A percentile compares a stretch with the other conserved stretches of the same genome.
Evolutionary conservation across 2,329 filamentous ascomycete genomes (phyloP).

Genomic region (Penicillium sp.): DNA sequence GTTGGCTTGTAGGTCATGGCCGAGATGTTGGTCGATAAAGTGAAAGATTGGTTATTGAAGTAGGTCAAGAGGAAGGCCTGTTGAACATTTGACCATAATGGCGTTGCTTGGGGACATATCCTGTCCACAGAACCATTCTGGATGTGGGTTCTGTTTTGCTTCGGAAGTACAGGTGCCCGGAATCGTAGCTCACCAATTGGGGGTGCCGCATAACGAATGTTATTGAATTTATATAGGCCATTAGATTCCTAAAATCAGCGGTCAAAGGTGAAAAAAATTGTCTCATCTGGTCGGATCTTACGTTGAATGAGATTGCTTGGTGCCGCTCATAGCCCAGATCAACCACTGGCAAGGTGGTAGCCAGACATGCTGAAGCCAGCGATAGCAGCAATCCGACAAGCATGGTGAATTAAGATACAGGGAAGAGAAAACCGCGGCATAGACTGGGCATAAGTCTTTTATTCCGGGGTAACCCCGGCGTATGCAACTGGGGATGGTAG

Average conservation of each 20-base stretch:
- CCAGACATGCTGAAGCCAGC: slow-evolving; percentile 19
- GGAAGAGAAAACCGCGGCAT: background rate
- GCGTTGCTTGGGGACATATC: slow-evolving; percentile 46
- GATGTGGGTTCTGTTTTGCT: slow-evolving; percentile 44
- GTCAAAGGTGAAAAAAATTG: no score
- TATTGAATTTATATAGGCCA: slow-evolving; percentile 53
- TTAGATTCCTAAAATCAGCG: no score
- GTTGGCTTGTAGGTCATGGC: slow-evolving; percentile 19
- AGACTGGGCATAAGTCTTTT: no score
- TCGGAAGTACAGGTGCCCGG: slow-evolving; percentile 45
- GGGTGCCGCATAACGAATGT: slow-evolving; percentile 55
- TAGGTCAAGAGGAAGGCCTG: slow-evolving; percentile 20
- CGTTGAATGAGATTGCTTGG: slow-evolving; percentile 36
- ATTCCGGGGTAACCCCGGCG: no score
- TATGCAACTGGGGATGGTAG: no score
- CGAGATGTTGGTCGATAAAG: slow-evolving; percentile 21
- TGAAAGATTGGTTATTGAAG: slow-evolving; percentile 14
- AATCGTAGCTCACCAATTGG: slow-evolving; percentile 52
- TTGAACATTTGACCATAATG: slow-evolving; percentile 43
- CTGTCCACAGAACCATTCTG: slow-evolving; percentile 44
- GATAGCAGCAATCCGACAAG: slow-evolving; percentile 6
- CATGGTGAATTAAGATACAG: slow-evolving; percentile 7
- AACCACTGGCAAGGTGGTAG: slow-evolving; percentile 37
- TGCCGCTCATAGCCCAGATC: slow-evolving; percentile 55
- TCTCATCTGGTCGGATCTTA: no score